Evolutionary conservation across 257 asterid species (phyloP).

Genomic region (Thymus mandschuricus): DNA sequence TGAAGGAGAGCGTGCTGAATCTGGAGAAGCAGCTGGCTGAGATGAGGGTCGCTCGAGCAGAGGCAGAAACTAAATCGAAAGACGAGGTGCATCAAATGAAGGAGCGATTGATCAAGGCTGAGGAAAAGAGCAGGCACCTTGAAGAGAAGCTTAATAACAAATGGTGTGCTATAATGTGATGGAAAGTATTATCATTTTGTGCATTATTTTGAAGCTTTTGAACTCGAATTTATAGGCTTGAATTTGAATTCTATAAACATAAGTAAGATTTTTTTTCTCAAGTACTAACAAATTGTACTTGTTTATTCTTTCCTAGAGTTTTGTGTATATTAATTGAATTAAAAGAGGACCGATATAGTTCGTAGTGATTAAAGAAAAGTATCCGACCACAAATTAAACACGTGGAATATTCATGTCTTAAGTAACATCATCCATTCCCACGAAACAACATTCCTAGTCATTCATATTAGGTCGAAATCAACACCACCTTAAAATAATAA

Average conservation of each 20-base stretch:
- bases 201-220: not conserved
- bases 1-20: slow-evolving; percentile 38
- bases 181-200: slow-evolving; percentile 9
- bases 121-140: not conserved
- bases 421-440: not conserved
- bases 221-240: not conserved
- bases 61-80: slow-evolving; percentile 45
- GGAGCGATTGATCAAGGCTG: not conserved
- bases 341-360: no score
- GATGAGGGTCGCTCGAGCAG: slow-evolving; percentile 53
- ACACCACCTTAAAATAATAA: not conserved
- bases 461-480: slow-evolving; percentile 12
- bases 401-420: not conserved
- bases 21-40: slow-evolving; percentile 46
- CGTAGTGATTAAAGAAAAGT: not conserved
- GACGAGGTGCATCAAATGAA: slow-evolving; percentile 25
- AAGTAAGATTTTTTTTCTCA: no score
- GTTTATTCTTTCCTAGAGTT: no score
- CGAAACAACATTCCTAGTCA: slow-evolving; percentile 14
- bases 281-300: no score
- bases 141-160: not conserved
- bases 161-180: slow-evolving; percentile 17
- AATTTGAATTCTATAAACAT: no score
- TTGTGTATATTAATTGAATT: not conserved
- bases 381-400: not conserved